phyloP scores from a whole-genome alignment of 192 early-diverging fungal genomes.

The Spizellomyces sp. region DNA sequence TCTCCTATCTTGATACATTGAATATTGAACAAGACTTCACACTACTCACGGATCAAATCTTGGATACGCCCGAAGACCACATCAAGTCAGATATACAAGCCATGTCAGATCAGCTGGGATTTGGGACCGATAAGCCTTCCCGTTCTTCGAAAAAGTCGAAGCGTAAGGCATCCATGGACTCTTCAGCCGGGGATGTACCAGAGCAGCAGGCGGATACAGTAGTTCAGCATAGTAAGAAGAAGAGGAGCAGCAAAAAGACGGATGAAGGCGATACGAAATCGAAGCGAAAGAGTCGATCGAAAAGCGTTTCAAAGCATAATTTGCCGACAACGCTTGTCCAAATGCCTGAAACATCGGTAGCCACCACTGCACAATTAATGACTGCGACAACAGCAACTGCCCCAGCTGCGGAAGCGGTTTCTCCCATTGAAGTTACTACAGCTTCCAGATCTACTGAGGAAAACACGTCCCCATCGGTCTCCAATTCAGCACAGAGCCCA shows the following conservation, averaged over 20 bases:
- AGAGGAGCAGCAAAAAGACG: background rate
- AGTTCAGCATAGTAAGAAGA: slow-evolving; percentile 12
- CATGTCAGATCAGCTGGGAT: background rate
- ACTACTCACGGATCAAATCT: slow-evolving; percentile 29
- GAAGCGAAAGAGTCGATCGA: no score
- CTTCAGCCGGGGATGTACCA: background rate
- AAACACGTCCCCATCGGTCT: no score
- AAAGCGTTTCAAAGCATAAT: no score
- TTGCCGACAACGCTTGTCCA: no score
- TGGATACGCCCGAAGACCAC: slow-evolving; percentile 7
- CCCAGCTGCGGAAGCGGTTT: no score
- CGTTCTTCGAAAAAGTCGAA: slow-evolving; percentile 2
- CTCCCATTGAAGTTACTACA: no score
- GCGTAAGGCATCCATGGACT: background rate
- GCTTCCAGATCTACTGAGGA: no score
- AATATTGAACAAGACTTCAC: slow-evolving; percentile 19
- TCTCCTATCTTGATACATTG: slow-evolving; percentile 24
- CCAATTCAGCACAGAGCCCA: no score
- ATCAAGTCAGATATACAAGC: background rate
- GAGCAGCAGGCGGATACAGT: background rate
- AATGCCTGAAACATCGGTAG: no score
- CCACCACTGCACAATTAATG: no score
- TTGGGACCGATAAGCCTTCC: background rate
- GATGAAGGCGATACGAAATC: no score
- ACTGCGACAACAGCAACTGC: no score